Conservation (phyloP, 345 rosid species). For the Microthlaspi erraticum region DNA sequence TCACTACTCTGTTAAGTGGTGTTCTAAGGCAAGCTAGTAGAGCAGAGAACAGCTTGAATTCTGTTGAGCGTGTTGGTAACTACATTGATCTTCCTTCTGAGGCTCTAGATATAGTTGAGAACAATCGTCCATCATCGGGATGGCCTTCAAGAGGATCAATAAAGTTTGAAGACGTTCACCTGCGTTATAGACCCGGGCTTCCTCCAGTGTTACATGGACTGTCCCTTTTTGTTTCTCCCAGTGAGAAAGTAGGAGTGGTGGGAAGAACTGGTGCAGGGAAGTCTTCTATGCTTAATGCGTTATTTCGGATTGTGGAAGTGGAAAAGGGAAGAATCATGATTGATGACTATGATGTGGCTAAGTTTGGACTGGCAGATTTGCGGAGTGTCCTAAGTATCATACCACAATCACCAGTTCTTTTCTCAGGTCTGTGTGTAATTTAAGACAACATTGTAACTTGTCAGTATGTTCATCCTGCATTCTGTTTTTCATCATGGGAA, state of each 20-base stretch:
- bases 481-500: constrained; percentile 12
- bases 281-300: constrained; percentile 93
- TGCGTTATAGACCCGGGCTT: constrained; percentile 93
- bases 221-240: constrained; percentile 61
- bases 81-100: constrained; percentile 89
- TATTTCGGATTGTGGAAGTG: constrained; percentile 84
- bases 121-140: constrained; percentile 72
- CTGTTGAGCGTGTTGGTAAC: constrained; percentile 89
- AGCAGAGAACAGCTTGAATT: constrained; percentile 94
- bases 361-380: constrained; percentile 76
- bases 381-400: constrained; percentile 84
- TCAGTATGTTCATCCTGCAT: not conserved
- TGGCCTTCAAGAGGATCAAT: constrained; percentile 89
- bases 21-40: constrained; percentile 88
- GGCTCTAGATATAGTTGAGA: constrained; percentile 69
- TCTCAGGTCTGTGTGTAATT: constrained; percentile 63
- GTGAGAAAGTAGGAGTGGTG: constrained; percentile 89
- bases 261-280: constrained; percentile 99
- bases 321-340: constrained; percentile 79
- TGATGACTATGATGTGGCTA: constrained; percentile 67
- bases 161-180: constrained; percentile 77
- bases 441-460: not conserved
- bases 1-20: constrained; percentile 72
- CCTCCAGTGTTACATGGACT: constrained; percentile 87
- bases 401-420: constrained; percentile 95